Conservation (phyloP, 805 yeast species). For the Komagataella kurtzmanii region DNA sequence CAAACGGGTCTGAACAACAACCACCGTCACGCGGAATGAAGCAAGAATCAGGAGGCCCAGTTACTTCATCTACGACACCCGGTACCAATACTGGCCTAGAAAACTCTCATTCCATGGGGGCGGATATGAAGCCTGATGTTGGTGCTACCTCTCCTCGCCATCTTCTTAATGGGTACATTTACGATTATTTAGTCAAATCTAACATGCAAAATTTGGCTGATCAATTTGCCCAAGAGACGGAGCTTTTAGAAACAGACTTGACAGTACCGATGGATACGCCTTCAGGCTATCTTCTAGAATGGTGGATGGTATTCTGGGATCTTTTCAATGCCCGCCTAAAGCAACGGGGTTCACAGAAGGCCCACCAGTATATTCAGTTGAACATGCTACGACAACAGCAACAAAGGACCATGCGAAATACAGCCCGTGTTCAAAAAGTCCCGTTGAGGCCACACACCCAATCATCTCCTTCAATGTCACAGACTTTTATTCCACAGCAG, state of each 20-base stretch:
- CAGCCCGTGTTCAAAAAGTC: constrained; percentile 17
- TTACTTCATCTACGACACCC: not conserved
- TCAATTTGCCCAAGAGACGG: constrained; percentile 66
- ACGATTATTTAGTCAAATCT: constrained; percentile 72
- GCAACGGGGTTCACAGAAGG: constrained; percentile 46
- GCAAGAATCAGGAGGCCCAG: not conserved
- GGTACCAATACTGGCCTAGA: not conserved
- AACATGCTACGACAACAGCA: constrained; percentile 47
- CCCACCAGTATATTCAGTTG: constrained; percentile 59
- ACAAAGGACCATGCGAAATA: constrained; percentile 27
- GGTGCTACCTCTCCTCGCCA: constrained; percentile 40
- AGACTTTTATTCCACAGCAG: constrained; percentile 5
- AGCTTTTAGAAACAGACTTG: constrained; percentile 18
- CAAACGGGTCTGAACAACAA: not conserved
- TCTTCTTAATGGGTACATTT: constrained; percentile 68
- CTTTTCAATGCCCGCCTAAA: constrained; percentile 72
- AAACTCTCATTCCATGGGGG: not conserved
- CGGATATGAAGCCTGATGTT: constrained; percentile 21
- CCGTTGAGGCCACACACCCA: not conserved
- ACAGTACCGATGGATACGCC: constrained; percentile 63
- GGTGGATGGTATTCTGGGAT: constrained; percentile 98
- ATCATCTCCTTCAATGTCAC: not conserved
- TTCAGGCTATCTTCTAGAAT: constrained; percentile 76
- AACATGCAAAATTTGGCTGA: constrained; percentile 61
- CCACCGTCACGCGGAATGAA: not conserved